Evolutionary conservation across 345 rosid genomes (phyloP).

Genomic region (Murraya koenigii): DNA sequence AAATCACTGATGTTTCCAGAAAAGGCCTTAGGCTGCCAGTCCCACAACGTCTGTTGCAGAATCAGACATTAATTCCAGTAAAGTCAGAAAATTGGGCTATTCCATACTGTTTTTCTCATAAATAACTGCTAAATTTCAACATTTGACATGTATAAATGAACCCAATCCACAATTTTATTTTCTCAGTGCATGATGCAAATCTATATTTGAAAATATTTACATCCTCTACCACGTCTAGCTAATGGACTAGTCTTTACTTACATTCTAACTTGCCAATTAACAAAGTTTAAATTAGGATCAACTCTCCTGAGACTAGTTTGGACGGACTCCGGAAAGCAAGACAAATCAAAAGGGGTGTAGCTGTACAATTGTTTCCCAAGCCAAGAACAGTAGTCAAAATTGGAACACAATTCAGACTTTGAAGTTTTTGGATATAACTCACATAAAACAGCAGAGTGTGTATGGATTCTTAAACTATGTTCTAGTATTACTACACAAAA

Average conservation of each 20-base stretch:
- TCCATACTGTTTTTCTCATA: not conserved
- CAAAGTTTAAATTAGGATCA: not conserved
- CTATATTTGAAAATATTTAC: not conserved
- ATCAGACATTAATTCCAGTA: not conserved
- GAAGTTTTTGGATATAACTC: not conserved
- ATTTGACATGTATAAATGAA: not conserved
- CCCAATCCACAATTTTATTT: not conserved
- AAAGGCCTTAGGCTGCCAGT: not conserved
- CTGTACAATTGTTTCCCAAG: not conserved
- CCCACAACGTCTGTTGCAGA: not conserved
- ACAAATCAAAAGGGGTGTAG: not conserved
- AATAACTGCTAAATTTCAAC: not conserved
- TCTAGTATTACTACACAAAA: not conserved
- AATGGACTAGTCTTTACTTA: not conserved
- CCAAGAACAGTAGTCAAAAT: not conserved
- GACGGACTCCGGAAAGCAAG: not conserved
- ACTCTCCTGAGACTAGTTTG: not conserved
- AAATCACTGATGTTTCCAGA: not conserved
- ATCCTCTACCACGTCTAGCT: not conserved
- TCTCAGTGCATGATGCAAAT: not conserved
- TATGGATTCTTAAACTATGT: not conserved
- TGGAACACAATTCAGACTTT: not conserved
- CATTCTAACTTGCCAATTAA: not conserved
- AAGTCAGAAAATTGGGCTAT: not conserved
- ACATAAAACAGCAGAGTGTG: not conserved